phyloP scores from a whole-genome alignment of 163 green algal genomes.

The Scenedesmus sp. region DNA sequence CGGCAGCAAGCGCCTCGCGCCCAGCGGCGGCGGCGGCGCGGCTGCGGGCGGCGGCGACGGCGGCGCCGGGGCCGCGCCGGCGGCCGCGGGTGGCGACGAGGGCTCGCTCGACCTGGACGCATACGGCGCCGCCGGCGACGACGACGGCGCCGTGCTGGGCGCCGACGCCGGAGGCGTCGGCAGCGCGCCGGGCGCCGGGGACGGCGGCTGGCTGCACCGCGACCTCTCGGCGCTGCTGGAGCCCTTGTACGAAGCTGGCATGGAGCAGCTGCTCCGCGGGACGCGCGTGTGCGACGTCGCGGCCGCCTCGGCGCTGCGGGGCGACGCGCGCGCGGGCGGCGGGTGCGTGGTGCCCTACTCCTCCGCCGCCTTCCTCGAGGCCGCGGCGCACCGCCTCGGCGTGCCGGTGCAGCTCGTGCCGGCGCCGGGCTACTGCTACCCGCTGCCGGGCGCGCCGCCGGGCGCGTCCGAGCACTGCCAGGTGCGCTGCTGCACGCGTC shows the following conservation, averaged over 20 bases:
- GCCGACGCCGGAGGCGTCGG: too few species aligned
- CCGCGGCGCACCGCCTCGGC: background rate
- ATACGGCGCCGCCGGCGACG: too few species aligned
- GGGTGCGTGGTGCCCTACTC: constrained; percentile 17
- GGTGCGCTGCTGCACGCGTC: background rate
- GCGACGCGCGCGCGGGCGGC: background rate
- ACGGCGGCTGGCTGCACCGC: constrained; percentile 4
- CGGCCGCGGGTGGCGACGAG: too few species aligned
- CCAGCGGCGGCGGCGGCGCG: too few species aligned
- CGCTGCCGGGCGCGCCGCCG: background rate
- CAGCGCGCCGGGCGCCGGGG: background rate
- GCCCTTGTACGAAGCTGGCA: background rate
- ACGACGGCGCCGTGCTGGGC: too few species aligned
- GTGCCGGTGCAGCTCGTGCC: constrained; percentile 12
- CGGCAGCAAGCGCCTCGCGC: background rate
- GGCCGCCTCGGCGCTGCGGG: background rate
- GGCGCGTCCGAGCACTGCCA: constrained; percentile 6
- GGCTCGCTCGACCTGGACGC: too few species aligned
- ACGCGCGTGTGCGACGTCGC: constrained; percentile 18
- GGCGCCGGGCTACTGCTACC: constrained; percentile 13
- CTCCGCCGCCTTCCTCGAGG: constrained; percentile 16
- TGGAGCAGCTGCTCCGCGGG: background rate
- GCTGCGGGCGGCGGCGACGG: too few species aligned
- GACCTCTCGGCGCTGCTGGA: constrained; percentile 30
- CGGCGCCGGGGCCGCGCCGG: too few species aligned